Evolutionary conservation across 2,329 filamentous ascomycete species (phyloP).

Genomic region (Lasiodiplodia gonubiensis): DNA sequence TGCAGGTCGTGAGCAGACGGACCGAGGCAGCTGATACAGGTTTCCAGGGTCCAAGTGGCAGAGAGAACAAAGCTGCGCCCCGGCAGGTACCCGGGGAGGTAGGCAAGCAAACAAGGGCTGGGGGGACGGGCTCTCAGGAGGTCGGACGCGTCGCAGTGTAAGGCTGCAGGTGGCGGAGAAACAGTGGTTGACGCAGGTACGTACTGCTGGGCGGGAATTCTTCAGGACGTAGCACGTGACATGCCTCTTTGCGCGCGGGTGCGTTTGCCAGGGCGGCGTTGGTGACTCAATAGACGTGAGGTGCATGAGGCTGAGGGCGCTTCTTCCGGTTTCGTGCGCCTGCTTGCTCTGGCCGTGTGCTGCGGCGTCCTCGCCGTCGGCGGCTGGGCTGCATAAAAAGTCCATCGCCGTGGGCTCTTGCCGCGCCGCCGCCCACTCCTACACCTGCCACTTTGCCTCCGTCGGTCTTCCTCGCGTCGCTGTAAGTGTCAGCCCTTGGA

Average conservation of each 20-base stretch:
- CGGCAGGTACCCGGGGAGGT: not conserved
- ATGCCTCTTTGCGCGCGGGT: not conserved
- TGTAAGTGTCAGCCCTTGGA: not conserved
- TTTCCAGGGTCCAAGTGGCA: not conserved
- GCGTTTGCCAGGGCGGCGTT: not conserved
- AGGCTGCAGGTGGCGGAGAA: slow-evolving; percentile 24
- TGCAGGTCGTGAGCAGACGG: not conserved
- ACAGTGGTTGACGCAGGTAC: slow-evolving; percentile 24
- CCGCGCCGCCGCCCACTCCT: not conserved
- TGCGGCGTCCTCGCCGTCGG: slow-evolving; percentile 14
- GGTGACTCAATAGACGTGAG: slow-evolving; percentile 22
- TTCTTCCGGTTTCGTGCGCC: slow-evolving; percentile 23
- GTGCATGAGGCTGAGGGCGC: slow-evolving; percentile 28
- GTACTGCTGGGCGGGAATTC: slow-evolving; percentile 6
- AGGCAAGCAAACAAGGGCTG: not conserved
- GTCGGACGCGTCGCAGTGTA: slow-evolving; percentile 1
- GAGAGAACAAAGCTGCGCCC: not conserved
- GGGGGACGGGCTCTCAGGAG: not conserved
- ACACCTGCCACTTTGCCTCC: not conserved
- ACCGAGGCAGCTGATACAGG: not conserved
- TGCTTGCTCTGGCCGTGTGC: slow-evolving; percentile 22
- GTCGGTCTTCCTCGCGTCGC: not conserved
- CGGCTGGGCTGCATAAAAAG: slow-evolving; percentile 17
- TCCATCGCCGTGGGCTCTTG: slow-evolving; percentile 9
- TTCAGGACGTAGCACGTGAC: slow-evolving; percentile 12